Percentiles rank a stretch among this genome's conserved stretches.
Conservation (phyloP, 495 filamentous ascomycete genomes). For the Hapsidospora chrysogenum region DNA sequence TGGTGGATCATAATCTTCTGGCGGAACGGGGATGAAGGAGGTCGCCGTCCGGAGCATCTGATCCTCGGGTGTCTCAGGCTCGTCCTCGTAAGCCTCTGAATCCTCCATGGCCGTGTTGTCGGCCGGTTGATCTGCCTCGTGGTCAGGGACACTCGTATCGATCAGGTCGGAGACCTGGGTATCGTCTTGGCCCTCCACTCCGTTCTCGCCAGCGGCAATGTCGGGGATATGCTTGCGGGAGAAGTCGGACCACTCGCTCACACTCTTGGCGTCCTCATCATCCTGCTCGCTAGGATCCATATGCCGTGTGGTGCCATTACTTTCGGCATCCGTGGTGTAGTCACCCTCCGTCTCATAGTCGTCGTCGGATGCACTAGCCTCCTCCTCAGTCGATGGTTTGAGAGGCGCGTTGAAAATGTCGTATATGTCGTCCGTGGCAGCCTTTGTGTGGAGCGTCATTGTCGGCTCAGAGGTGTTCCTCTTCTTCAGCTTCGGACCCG, state of each 20-base stretch:
- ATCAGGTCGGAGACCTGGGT: constrained; percentile 14
- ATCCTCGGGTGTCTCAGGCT: constrained; percentile 13
- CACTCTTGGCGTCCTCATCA: constrained; percentile 46
- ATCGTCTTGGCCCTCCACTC: constrained; percentile 7
- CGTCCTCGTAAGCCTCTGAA: constrained; percentile 6
- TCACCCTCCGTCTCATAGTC: constrained; percentile 38
- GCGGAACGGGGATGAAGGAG: constrained; percentile 49
- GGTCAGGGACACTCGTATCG: constrained; percentile 12
- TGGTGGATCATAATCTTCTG: constrained; percentile 68
- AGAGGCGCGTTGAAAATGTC: constrained; percentile 89
- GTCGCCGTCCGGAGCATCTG: constrained; percentile 16
- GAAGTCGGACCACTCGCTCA: constrained; percentile 76
- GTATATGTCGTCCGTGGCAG: constrained; percentile 93
- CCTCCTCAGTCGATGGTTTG: constrained; percentile 26
- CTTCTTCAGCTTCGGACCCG: constrained; percentile 62
- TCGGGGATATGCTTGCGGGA: constrained; percentile 49
- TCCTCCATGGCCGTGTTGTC: no score
- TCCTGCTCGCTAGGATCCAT: constrained; percentile 15
- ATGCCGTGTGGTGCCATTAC: constrained; percentile 1
- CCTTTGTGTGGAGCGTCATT: constrained; percentile 91
- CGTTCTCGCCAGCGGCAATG: constrained; percentile 15
- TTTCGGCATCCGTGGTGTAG: constrained; percentile 19
- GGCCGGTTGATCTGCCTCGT: constrained; percentile 10
- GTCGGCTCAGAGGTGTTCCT: constrained; percentile 54
- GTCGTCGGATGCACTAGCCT: constrained; percentile 43